Evolutionary conservation across 2,329 filamentous ascomycete genomes (phyloP).

Genomic region (Trichothecium sympodiale): DNA sequence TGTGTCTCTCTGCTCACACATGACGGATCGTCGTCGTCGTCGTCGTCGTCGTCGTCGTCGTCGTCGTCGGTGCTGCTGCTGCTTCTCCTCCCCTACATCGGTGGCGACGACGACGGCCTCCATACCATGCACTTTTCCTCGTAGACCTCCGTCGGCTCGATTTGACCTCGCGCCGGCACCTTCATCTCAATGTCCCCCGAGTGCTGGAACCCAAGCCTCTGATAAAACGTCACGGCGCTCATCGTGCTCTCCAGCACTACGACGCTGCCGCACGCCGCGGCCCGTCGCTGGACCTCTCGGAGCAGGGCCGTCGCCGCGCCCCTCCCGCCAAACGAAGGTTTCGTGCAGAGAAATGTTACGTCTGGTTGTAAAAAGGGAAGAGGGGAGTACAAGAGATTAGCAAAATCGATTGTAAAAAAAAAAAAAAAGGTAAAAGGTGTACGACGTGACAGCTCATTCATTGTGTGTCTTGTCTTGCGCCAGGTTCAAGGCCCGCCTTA

Average conservation of each 20-base stretch:
- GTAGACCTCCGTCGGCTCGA: conserved; percentile 19
- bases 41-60: too few species aligned
- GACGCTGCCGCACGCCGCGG: conserved; percentile 14
- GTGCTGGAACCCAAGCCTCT: conserved; percentile 22
- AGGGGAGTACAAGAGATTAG: too few species aligned
- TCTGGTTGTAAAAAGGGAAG: conserved; percentile 14
- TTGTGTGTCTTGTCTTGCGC: too few species aligned
- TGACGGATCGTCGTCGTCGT: too few species aligned
- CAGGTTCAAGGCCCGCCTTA: too few species aligned
- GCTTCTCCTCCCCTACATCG: too few species aligned
- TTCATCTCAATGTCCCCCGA: conserved; percentile 14
- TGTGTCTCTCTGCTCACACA: too few species aligned
- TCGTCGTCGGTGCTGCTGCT: too few species aligned
- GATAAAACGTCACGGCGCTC: conserved; percentile 25
- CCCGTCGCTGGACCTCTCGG: conserved; percentile 19
- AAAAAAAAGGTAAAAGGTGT: conserved; percentile 1
- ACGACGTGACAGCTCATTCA: too few species aligned
- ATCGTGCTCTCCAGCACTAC: conserved; percentile 28
- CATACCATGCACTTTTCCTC: conserved; percentile 22
- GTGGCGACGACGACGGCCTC: conserved; percentile 6
- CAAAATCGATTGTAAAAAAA: conserved; percentile 1
- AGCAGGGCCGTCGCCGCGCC: conserved; percentile 24
- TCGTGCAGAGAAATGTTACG: conserved; percentile 27
- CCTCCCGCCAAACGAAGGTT: conserved; percentile 20
- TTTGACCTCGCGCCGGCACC: conserved; percentile 18